These are phyloP conservation scores for Amanita molliuscula DNA, from an alignment of 768 basidiomycete species.

Conservation along the genomic window DNA sequence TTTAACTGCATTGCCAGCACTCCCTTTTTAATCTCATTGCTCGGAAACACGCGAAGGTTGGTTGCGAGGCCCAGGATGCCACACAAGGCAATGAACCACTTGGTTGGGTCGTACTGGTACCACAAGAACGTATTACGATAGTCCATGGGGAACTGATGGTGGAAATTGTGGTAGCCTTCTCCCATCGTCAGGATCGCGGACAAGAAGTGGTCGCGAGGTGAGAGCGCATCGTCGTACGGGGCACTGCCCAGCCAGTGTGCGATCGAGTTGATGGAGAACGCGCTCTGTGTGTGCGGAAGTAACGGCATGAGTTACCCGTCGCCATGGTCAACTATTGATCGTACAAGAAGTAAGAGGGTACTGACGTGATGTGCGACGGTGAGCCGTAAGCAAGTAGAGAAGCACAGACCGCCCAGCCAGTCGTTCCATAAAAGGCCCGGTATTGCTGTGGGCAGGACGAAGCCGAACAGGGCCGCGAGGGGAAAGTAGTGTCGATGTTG, in stretches of 20 bases:
- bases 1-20: slow-evolving; percentile 79
- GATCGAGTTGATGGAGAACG: slow-evolving; percentile 84
- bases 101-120: slow-evolving; percentile 90
- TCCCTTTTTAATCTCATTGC: slow-evolving; percentile 81
- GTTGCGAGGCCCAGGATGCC: slow-evolving; percentile 60
- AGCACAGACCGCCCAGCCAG: slow-evolving; percentile 70
- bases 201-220: slow-evolving; percentile 68
- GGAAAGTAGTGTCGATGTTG: slow-evolving; percentile 68
- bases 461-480: slow-evolving; percentile 58
- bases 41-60: slow-evolving; percentile 76
- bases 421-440: slow-evolving; percentile 69
- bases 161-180: slow-evolving; percentile 87
- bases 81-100: slow-evolving; percentile 83
- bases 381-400: slow-evolving; percentile 61
- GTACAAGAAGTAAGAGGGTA: slow-evolving; percentile 11
- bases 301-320: background rate
- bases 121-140: slow-evolving; percentile 69
- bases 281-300: slow-evolving; percentile 37
- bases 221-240: slow-evolving; percentile 73
- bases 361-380: slow-evolving; percentile 75
- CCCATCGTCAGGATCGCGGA: slow-evolving; percentile 81
- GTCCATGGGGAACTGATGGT: slow-evolving; percentile 87
- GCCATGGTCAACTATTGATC: background rate
- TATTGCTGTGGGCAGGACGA: slow-evolving; percentile 54
- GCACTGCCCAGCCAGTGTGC: slow-evolving; percentile 78